Evolutionary conservation across 2,329 filamentous ascomycete genomes (phyloP).

Genomic region (Ramularia collo-cygni): DNA sequence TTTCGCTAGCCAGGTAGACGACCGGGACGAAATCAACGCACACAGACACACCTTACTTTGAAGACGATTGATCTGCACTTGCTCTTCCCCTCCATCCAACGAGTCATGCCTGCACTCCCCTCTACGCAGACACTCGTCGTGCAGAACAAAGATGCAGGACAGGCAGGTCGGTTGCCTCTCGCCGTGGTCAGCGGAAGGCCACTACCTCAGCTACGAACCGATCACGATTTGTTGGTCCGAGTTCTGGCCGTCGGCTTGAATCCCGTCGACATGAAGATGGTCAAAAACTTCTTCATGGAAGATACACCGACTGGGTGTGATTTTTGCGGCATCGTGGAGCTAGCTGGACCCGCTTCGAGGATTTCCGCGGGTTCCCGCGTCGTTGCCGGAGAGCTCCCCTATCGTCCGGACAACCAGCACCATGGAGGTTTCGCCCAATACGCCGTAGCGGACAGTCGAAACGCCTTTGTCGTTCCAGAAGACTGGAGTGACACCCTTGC

Average conservation of each 20-base stretch:
- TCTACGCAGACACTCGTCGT: background rate
- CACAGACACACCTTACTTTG: no score
- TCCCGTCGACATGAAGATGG: background rate
- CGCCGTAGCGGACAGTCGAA: background rate
- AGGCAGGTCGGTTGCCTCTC: background rate
- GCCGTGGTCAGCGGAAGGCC: background rate
- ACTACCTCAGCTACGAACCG: background rate
- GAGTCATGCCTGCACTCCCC: background rate
- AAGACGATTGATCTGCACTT: no score
- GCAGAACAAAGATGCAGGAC: background rate
- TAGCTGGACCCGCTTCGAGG: background rate
- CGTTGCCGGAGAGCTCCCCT: background rate
- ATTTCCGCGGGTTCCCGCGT: background rate
- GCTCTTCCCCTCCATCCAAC: background rate
- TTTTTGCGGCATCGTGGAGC: background rate
- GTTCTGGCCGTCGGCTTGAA: conserved; percentile 1
- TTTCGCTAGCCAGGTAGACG: no score
- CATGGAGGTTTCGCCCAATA: background rate
- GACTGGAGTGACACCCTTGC: conserved; percentile 1
- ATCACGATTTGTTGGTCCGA: background rate
- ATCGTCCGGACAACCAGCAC: background rate
- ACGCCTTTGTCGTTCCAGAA: background rate
- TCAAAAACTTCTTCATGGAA: background rate
- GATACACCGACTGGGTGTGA: background rate
- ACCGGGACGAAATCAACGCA: no score